phyloP scores from a whole-genome alignment of 805 yeast genomes.

The Kluyveromyces lactis region DNA sequence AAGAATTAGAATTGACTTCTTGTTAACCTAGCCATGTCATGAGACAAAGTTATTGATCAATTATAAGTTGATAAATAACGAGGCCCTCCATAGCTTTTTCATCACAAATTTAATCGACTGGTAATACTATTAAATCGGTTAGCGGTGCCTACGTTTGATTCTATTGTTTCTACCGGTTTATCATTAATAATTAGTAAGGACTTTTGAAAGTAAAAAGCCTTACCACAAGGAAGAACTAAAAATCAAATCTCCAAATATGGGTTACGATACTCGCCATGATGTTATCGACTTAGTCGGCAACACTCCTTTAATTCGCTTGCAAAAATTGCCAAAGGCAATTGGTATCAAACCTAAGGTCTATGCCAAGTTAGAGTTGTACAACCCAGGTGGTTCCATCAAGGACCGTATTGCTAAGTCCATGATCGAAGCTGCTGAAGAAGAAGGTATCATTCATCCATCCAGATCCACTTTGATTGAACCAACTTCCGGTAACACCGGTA shows the following conservation, averaged over 20 bases:
- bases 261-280: constrained; percentile 5
- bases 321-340: constrained; percentile 65
- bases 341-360: constrained; percentile 66
- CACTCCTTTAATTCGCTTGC: constrained; percentile 71
- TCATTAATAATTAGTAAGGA: too few species aligned
- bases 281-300: constrained; percentile 75
- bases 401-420: constrained; percentile 82
- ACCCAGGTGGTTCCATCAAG: constrained; percentile 86
- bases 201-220: too few species aligned
- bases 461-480: constrained; percentile 74
- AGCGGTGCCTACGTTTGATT: too few species aligned
- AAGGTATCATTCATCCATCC: constrained; percentile 77
- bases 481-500: constrained; percentile 88
- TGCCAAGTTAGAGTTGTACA: constrained; percentile 76
- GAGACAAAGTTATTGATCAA: too few species aligned
- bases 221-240: too few species aligned
- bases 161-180: too few species aligned
- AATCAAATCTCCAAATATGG: not conserved
- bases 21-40: too few species aligned
- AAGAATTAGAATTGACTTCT: too few species aligned
- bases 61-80: too few species aligned
- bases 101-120: too few species aligned
- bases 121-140: too few species aligned
- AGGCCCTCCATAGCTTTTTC: too few species aligned
- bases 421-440: constrained; percentile 77